Percentiles rank a stretch among this genome's conserved stretches.
Conservation (phyloP, 805 yeast genomes). For the Suhomyces tanzawaensis region DNA sequence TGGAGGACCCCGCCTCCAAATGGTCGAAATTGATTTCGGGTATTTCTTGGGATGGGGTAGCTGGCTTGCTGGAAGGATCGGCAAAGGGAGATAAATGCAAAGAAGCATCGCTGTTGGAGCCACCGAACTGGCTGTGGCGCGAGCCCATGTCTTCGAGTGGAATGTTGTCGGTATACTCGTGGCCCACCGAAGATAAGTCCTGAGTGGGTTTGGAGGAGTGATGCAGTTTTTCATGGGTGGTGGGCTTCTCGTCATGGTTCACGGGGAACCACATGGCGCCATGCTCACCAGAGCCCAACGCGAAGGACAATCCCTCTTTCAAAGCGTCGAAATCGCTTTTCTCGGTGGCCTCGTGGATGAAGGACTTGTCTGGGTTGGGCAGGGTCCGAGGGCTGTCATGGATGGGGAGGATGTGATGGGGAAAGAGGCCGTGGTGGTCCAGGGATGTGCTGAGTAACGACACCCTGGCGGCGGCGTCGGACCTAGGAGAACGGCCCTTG, state of each 20-base stretch:
- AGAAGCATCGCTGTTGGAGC: background rate
- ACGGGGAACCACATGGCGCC: constrained; percentile 33
- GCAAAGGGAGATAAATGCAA: constrained; percentile 5
- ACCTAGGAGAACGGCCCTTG: background rate
- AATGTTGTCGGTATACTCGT: constrained; percentile 16
- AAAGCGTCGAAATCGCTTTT: constrained; percentile 31
- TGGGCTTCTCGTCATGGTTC: background rate
- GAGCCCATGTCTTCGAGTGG: constrained; percentile 14
- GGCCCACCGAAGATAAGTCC: background rate
- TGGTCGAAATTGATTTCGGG: background rate
- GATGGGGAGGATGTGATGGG: background rate
- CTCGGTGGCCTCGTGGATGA: constrained; percentile 24
- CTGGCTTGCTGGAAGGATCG: background rate
- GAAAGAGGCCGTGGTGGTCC: background rate
- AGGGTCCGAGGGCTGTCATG: background rate
- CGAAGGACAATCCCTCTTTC: constrained; percentile 32
- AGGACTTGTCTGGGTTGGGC: constrained; percentile 10
- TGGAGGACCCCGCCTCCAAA: background rate
- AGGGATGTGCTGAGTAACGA: background rate
- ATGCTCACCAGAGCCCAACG: constrained; percentile 27
- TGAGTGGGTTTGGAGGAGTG: background rate
- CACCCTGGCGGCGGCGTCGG: background rate
- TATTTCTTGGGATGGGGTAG: background rate
- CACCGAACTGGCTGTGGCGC: constrained; percentile 1
- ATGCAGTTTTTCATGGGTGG: constrained; percentile 3